These are phyloP conservation scores for Medicago arabica DNA, from an alignment of 306 rosid genomes.

Conservation along the genomic window DNA sequence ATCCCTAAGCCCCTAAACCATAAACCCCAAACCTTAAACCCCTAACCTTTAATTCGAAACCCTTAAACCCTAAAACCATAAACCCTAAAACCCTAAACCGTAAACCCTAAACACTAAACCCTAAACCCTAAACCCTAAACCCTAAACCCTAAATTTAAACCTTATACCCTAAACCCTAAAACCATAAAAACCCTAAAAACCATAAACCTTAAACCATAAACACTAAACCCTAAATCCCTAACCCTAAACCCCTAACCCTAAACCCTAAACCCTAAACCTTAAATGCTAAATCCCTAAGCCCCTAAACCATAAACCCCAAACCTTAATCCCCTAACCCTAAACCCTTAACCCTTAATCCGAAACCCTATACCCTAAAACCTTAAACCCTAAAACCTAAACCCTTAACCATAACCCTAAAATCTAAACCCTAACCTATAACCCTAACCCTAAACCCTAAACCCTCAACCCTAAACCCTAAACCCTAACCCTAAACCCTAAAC, in stretches of 20 bases:
- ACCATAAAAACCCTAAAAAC: too few species aligned
- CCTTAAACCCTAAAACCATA: too few species aligned
- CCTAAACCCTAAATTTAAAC: too few species aligned
- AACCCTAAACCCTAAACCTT: neutral
- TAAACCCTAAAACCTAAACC: constrained; percentile 1
- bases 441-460: neutral
- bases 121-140: too few species aligned
- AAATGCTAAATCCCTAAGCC: neutral
- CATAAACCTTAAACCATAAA: constrained; percentile 3
- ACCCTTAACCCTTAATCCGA: constrained; percentile 5
- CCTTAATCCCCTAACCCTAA: neutral
- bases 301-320: constrained; percentile 5
- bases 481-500: too few species aligned
- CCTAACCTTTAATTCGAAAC: too few species aligned
- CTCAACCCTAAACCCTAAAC: constrained; percentile 17
- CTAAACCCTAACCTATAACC: constrained; percentile 5
- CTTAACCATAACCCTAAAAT: neutral
- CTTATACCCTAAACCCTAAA: too few species aligned
- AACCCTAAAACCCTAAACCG: too few species aligned
- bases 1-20: neutral
- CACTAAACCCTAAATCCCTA: neutral
- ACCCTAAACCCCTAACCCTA: neutral
- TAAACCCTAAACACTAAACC: too few species aligned
- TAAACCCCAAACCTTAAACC: neutral
- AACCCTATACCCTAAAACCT: constrained; percentile 21